A percentile compares a stretch with the other conserved stretches of the same genome.
Conservation (phyloP, 2,329 filamentous ascomycete species). For the Microdochium paspali region DNA sequence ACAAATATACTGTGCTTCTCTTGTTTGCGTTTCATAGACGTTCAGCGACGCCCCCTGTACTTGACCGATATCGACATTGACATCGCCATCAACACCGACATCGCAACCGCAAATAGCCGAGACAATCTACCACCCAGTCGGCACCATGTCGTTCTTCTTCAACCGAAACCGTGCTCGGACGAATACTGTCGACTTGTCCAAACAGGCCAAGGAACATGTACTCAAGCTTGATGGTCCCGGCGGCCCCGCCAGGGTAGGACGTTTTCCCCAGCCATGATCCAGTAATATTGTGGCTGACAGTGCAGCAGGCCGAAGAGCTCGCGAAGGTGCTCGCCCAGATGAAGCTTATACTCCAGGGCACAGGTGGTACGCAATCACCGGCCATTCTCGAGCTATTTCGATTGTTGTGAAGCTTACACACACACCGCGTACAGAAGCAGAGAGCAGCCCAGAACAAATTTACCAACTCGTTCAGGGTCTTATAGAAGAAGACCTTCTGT, state of each 20-base stretch:
- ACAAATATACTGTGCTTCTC: too few species aligned
- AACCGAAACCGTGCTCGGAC: constrained; percentile 41
- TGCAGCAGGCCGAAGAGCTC: constrained; percentile 68
- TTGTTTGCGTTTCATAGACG: too few species aligned
- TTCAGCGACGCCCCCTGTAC: too few species aligned
- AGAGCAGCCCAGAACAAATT: constrained; percentile 80
- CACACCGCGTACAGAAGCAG: constrained; percentile 60
- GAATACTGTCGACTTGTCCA: constrained; percentile 41
- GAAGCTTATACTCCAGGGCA: constrained; percentile 89
- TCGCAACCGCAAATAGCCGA: not conserved
- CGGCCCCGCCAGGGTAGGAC: constrained; percentile 34
- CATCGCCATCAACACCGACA: too few species aligned
- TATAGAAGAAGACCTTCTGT: constrained; percentile 83
- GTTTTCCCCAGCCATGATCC: constrained; percentile 2
- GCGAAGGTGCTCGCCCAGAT: constrained; percentile 80
- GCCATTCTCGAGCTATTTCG: not conserved
- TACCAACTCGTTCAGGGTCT: constrained; percentile 76
- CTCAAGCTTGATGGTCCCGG: constrained; percentile 40
- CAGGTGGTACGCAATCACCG: constrained; percentile 56
- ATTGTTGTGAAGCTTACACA: constrained; percentile 8
- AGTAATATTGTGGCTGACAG: constrained; percentile 11
- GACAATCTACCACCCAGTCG: not conserved
- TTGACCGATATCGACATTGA: too few species aligned
- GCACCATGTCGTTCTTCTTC: constrained; percentile 45
- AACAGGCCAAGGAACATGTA: constrained; percentile 46